These are phyloP conservation scores for Suillus cothurnatus DNA, from an alignment of 768 basidiomycete species.

Conservation along the genomic window DNA sequence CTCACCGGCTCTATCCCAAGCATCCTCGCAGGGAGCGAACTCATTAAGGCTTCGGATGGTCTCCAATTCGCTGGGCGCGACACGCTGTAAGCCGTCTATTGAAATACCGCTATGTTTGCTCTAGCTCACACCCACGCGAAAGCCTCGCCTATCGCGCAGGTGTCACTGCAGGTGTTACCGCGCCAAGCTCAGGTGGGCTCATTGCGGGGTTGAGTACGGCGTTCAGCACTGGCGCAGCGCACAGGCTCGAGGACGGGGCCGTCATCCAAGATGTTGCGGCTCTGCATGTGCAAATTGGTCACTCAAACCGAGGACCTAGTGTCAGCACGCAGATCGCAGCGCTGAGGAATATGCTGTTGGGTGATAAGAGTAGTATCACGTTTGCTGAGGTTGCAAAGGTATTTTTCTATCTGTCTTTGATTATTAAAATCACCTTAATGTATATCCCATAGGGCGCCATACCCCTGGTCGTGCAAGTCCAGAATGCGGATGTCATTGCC, in stretches of 20 bases:
- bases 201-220: slow-evolving; percentile 59
- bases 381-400: slow-evolving; percentile 53
- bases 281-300: slow-evolving; percentile 60
- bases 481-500: slow-evolving; percentile 83
- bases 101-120: background rate
- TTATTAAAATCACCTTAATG: background rate
- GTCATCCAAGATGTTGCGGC: slow-evolving; percentile 62
- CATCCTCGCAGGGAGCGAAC: slow-evolving; percentile 37
- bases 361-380: slow-evolving; percentile 15
- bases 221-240: slow-evolving; percentile 57
- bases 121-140: slow-evolving; percentile 20
- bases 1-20: slow-evolving; percentile 34
- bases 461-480: slow-evolving; percentile 72
- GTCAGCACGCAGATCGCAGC: slow-evolving; percentile 83
- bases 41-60: slow-evolving; percentile 72
- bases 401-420: slow-evolving; percentile 1
- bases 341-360: slow-evolving; percentile 65
- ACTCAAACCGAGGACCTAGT: slow-evolving; percentile 46
- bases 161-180: slow-evolving; percentile 61
- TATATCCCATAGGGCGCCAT: slow-evolving; percentile 54
- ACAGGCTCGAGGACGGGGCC: slow-evolving; percentile 58
- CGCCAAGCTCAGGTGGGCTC: slow-evolving; percentile 53
- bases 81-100: slow-evolving; percentile 43
- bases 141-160: slow-evolving; percentile 72
- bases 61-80: slow-evolving; percentile 66